Evolutionary conservation across 257 asterid genomes (phyloP).

Genomic region (Leonotis leonurus): DNA sequence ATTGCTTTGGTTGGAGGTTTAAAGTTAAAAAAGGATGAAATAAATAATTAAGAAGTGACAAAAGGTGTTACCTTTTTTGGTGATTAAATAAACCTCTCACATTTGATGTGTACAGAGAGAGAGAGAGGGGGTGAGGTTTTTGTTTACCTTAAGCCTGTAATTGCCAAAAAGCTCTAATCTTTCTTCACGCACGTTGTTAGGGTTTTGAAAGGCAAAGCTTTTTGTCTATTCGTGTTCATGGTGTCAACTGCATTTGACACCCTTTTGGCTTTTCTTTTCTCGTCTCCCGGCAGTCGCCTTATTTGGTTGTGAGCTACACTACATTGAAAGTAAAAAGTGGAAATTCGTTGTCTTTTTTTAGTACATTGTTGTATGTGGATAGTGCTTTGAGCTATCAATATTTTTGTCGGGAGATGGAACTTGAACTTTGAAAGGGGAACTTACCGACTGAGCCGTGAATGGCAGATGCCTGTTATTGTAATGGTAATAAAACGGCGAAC

Average conservation of each 20-base stretch:
- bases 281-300: too few species aligned
- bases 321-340: conserved; percentile 2
- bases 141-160: conserved; percentile 19
- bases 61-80: conserved; percentile 25
- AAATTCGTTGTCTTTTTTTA: not conserved
- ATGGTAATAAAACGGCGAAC: not conserved
- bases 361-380: conserved; percentile 24
- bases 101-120: conserved; percentile 2
- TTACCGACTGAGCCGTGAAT: not conserved
- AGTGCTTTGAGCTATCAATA: conserved; percentile 6
- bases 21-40: not conserved
- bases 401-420: conserved; percentile 14
- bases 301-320: not conserved
- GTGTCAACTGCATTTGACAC: conserved; percentile 7
- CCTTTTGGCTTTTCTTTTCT: conserved; percentile 14
- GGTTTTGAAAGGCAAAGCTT: conserved; percentile 29
- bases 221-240: conserved; percentile 14
- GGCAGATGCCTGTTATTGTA: conserved; percentile 1
- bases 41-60: conserved; percentile 22
- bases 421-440: conserved; percentile 21
- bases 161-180: conserved; percentile 18
- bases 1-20: conserved; percentile 12
- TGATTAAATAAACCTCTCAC: conserved; percentile 16
- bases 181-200: conserved; percentile 25
- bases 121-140: conserved; percentile 19